A percentile compares a stretch with the other conserved stretches of the same genome.
Conservation (phyloP, 2,329 filamentous ascomycete species). For the Fusarium keratoplasticum region DNA sequence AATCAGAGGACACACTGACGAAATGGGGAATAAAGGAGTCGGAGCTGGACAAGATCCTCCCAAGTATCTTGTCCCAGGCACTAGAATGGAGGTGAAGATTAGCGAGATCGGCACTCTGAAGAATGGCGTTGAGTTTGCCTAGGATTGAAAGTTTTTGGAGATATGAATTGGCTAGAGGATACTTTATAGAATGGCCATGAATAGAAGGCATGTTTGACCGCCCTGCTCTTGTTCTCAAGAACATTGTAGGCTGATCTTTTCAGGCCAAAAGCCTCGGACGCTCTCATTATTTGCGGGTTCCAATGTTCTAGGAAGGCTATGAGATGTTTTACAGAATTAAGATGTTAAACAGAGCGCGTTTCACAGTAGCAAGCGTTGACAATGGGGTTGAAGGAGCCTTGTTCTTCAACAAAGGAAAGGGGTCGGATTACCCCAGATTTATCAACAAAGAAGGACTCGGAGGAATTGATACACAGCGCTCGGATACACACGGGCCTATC, state of each 20-base stretch:
- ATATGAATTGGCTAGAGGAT: neutral
- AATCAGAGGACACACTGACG: neutral
- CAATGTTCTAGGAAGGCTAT: neutral
- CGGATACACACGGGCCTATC: too few species aligned
- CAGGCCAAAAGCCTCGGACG: neutral
- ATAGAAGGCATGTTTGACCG: neutral
- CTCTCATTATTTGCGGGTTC: neutral
- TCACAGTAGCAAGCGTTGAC: too few species aligned
- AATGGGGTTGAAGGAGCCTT: too few species aligned
- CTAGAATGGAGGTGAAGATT: conserved; percentile 54
- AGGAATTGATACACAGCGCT: too few species aligned
- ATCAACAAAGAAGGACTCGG: too few species aligned
- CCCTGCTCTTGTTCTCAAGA: neutral
- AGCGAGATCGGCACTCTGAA: conserved; percentile 54
- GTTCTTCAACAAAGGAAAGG: too few species aligned
- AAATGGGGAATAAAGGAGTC: conserved; percentile 43
- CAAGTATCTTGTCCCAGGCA: conserved; percentile 52
- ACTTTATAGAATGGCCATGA: neutral
- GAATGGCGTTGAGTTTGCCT: conserved; percentile 48
- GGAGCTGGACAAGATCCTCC: conserved; percentile 57
- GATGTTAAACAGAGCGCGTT: too few species aligned
- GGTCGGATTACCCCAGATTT: too few species aligned
- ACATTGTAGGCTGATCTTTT: neutral
- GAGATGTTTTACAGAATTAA: neutral
- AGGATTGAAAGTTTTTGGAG: neutral